A percentile compares a stretch with the other conserved stretches of the same genome.
Evolutionary conservation across 257 asterid genomes (phyloP).

Genomic region (Rhazya stricta): DNA sequence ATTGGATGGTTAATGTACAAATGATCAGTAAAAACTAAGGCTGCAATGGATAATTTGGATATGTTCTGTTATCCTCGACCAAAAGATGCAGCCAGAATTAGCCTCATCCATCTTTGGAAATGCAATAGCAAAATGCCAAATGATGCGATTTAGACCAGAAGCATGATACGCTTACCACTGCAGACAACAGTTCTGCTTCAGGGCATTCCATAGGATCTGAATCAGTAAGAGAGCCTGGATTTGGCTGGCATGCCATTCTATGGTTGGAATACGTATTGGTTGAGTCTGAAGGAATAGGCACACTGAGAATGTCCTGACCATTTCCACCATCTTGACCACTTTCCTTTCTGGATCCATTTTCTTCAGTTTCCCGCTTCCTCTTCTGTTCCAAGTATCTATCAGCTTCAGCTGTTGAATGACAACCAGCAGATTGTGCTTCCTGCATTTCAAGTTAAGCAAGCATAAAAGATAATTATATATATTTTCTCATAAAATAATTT

Average conservation of each 20-base stretch:
- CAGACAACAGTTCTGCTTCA: slow-evolving; percentile 52
- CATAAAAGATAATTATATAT: not conserved
- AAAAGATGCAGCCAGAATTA: not conserved
- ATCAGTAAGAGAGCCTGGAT: slow-evolving; percentile 31
- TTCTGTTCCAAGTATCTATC: slow-evolving; percentile 59
- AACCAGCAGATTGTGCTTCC: slow-evolving; percentile 84
- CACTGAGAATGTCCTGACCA: slow-evolving; percentile 42
- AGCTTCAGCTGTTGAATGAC: slow-evolving; percentile 62
- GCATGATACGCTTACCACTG: slow-evolving; percentile 46
- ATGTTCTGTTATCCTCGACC: not conserved
- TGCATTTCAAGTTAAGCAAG: slow-evolving; percentile 24
- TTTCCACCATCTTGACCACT: slow-evolving; percentile 50
- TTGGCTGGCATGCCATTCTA: slow-evolving; percentile 42
- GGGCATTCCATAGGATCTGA: slow-evolving; percentile 36
- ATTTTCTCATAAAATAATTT: not conserved
- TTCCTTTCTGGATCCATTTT: slow-evolving; percentile 41
- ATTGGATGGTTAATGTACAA: not conserved
- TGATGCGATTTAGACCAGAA: not conserved
- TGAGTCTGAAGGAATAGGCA: slow-evolving; percentile 52
- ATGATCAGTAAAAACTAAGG: not conserved
- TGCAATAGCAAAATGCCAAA: not conserved
- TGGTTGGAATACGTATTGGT: slow-evolving; percentile 44
- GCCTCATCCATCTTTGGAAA: not conserved
- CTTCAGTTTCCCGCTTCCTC: slow-evolving; percentile 49
- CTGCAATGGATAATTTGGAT: not conserved